Percentiles rank a stretch among this genome's conserved stretches.
Conservation (phyloP, 2,329 filamentous ascomycete species). For the Ophiostoma montium region DNA sequence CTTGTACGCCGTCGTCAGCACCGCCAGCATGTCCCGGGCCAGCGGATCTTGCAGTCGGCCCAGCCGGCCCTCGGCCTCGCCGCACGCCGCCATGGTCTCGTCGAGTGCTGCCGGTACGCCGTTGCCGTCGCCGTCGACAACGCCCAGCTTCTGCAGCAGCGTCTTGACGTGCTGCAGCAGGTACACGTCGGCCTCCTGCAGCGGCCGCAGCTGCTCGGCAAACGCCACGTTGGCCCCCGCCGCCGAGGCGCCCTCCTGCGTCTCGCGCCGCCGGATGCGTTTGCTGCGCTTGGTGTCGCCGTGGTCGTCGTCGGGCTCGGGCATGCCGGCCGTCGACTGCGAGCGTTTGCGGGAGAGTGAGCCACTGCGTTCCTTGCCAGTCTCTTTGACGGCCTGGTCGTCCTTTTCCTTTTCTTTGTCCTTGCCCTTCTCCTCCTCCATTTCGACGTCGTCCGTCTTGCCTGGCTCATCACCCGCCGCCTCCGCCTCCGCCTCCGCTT, state of each 20-base stretch:
- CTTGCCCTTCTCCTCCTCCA: background rate
- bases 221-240: conserved; percentile 37
- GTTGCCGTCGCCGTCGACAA: conserved; percentile 20
- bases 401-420: background rate
- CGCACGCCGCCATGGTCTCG: conserved; percentile 38
- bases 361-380: conserved; percentile 21
- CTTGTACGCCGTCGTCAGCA: conserved; percentile 32
- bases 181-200: conserved; percentile 40
- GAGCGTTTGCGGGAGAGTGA: conserved; percentile 38
- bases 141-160: conserved; percentile 38
- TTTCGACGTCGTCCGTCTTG: background rate
- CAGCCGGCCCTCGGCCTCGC: conserved; percentile 32
- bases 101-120: conserved; percentile 19
- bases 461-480: too few species aligned
- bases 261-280: conserved; percentile 47
- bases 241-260: conserved; percentile 36
- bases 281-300: conserved; percentile 50
- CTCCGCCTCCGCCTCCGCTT: too few species aligned
- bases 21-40: conserved; percentile 34
- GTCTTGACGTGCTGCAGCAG: conserved; percentile 42
- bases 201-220: conserved; percentile 41
- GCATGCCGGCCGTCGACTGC: conserved; percentile 45
- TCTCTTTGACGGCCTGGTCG: background rate
- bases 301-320: conserved; percentile 39
- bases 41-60: conserved; percentile 31